A percentile compares a stretch with the other conserved stretches of the same genome.
phyloP scores from a whole-genome alignment of 257 asterid species.

The Jaltomata sinuosa region DNA sequence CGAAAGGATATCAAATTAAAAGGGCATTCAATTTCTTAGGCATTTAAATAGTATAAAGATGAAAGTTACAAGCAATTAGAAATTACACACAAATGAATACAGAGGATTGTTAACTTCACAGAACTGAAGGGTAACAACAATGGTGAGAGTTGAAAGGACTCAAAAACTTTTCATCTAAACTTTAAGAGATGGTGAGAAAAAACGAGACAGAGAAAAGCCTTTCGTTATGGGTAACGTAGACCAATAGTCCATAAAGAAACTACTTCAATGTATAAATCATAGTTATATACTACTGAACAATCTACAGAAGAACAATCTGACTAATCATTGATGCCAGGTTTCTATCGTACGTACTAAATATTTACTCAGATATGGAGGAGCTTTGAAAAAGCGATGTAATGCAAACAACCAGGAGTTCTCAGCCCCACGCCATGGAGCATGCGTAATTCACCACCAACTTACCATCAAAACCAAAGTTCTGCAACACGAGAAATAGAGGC shows the following conservation, averaged over 20 bases:
- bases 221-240: background rate
- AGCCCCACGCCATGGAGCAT: conserved; percentile 99
- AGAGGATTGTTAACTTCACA: background rate
- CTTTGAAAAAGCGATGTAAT: background rate
- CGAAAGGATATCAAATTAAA: background rate
- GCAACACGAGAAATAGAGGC: conserved; percentile 14
- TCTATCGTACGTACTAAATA: background rate
- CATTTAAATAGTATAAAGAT: background rate
- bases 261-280: background rate
- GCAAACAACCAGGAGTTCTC: conserved; percentile 4
- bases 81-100: background rate
- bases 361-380: background rate
- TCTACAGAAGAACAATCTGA: background rate
- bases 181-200: background rate
- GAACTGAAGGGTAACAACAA: background rate
- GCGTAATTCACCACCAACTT: conserved; percentile 92
- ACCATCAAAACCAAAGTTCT: conserved; percentile 93
- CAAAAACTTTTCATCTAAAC: background rate
- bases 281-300: background rate
- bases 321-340: background rate
- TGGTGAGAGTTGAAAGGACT: background rate
- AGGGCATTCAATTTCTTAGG: background rate
- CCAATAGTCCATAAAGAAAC: background rate
- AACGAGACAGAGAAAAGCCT: background rate
- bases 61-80: background rate